Percentiles rank a stretch among this genome's conserved stretches.
Evolutionary conservation across 129 eudicot genomes (phyloP).

Genomic region (Tagetes patula): DNA sequence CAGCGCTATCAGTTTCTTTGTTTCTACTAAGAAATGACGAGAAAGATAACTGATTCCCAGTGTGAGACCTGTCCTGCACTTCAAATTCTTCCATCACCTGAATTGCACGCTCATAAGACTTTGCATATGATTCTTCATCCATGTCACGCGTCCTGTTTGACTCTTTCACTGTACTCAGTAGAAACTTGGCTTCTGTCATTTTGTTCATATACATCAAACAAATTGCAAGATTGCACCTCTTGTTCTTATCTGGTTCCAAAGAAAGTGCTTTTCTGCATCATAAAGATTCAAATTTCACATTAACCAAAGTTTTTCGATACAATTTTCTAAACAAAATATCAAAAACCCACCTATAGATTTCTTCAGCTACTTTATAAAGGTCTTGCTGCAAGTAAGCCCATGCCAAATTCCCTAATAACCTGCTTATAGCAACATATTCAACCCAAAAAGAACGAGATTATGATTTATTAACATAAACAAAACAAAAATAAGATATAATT

Average conservation of each 20-base stretch:
- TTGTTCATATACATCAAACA: conserved; percentile 77
- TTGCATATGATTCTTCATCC: conserved; percentile 65
- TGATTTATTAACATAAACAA: not conserved
- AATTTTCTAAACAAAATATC: not conserved
- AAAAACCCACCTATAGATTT: conserved; percentile 56
- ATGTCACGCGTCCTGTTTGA: conserved; percentile 35
- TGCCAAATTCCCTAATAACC: conserved; percentile 92
- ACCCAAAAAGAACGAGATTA: conserved; percentile 6
- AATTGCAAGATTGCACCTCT: conserved; percentile 79
- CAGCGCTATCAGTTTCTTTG: conserved; percentile 22
- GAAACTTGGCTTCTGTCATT: conserved; percentile 68
- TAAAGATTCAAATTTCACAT: conserved; percentile 3
- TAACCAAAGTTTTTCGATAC: not conserved
- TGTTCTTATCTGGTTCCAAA: conserved; percentile 79
- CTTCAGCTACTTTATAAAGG: conserved; percentile 66
- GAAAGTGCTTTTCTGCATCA: conserved; percentile 72
- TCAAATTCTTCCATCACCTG: conserved; percentile 63
- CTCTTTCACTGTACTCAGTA: conserved; percentile 45
- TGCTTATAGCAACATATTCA: conserved; percentile 30
- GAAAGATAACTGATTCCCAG: conserved; percentile 30
- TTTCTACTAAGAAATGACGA: conserved; percentile 36
- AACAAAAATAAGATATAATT: not conserved
- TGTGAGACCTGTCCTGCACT: conserved; percentile 23
- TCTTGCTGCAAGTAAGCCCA: conserved; percentile 82
- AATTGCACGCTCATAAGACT: conserved; percentile 78